Evolutionary conservation across 1,284 basidiomycete genomes (phyloP).

Genomic region (Macrocybe sp.): DNA sequence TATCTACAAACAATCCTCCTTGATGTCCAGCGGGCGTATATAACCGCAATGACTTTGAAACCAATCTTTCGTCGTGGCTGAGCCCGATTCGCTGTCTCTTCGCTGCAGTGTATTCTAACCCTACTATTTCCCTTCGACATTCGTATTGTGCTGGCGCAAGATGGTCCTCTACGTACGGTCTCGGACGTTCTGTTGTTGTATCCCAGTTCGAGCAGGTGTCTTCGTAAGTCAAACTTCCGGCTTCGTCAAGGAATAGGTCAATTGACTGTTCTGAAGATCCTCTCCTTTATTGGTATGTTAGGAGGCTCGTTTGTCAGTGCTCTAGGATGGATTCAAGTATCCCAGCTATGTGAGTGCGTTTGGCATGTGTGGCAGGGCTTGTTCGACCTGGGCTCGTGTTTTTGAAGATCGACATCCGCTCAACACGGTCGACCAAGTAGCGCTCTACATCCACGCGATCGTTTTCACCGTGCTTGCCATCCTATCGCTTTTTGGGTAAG

Average conservation of each 20-base stretch:
- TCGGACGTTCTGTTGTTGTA: constrained; percentile 53
- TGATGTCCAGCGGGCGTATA: too few species aligned
- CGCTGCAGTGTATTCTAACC: constrained; percentile 7
- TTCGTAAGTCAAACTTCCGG: constrained; percentile 36
- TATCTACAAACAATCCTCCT: neutral
- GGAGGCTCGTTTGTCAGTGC: constrained; percentile 36
- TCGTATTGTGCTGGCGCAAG: constrained; percentile 17
- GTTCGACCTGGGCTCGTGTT: neutral
- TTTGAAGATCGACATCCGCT: constrained; percentile 16
- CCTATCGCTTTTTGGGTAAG: constrained; percentile 49
- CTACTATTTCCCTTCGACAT: constrained; percentile 9
- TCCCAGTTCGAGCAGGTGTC: constrained; percentile 56
- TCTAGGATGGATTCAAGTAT: constrained; percentile 38
- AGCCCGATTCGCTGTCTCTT: constrained; percentile 26
- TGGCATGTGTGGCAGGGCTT: neutral
- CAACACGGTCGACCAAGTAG: constrained; percentile 34
- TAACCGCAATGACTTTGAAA: neutral
- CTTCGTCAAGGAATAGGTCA: neutral
- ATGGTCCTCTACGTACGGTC: constrained; percentile 33
- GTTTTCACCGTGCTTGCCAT: constrained; percentile 45
- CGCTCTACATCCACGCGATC: constrained; percentile 40
- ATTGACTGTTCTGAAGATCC: constrained; percentile 21
- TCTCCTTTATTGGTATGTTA: constrained; percentile 41
- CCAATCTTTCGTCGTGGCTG: constrained; percentile 29
- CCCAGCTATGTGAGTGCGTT: constrained; percentile 27